phyloP scores from a whole-genome alignment of 1,284 basidiomycete genomes.

The Moesziomyces globuligerus region DNA sequence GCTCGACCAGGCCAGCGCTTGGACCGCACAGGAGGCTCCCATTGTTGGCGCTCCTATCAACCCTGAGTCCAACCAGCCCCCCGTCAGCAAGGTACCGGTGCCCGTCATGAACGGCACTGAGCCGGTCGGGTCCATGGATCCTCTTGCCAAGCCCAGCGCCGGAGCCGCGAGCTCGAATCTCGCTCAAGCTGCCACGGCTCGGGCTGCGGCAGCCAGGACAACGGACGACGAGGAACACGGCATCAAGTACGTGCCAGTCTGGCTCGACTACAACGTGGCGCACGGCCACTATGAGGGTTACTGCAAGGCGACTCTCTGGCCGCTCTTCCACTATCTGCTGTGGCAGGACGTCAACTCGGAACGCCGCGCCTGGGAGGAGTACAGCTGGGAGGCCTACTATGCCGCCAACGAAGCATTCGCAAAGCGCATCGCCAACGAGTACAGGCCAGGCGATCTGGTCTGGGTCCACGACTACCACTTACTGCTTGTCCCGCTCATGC shows the following conservation, averaged over 20 bases:
- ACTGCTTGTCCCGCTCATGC: constrained; percentile 85
- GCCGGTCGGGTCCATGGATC: constrained; percentile 54
- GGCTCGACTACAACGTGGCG: constrained; percentile 88
- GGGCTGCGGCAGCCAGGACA: constrained; percentile 71
- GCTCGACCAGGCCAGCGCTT: constrained; percentile 59
- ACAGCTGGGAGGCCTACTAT: constrained; percentile 84
- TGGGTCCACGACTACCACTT: constrained; percentile 78
- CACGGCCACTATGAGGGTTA: constrained; percentile 92
- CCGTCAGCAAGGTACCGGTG: constrained; percentile 41
- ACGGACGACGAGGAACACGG: constrained; percentile 50
- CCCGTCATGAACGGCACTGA: constrained; percentile 65
- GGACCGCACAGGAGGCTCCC: constrained; percentile 52
- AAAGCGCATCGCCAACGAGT: constrained; percentile 77
- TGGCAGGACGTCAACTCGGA: constrained; percentile 83
- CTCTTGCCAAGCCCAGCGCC: constrained; percentile 27
- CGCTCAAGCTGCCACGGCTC: constrained; percentile 70
- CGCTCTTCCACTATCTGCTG: constrained; percentile 95
- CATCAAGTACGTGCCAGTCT: constrained; percentile 83
- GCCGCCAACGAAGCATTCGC: constrained; percentile 89
- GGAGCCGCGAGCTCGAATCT: constrained; percentile 36
- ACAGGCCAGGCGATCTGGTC: constrained; percentile 84
- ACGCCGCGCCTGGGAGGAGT: constrained; percentile 74
- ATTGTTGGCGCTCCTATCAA: constrained; percentile 46
- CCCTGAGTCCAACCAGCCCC: constrained; percentile 30
- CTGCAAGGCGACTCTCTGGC: constrained; percentile 98